Conservation (phyloP, 2,329 filamentous ascomycete species). For the Purpureocillium lavendulum region DNA sequence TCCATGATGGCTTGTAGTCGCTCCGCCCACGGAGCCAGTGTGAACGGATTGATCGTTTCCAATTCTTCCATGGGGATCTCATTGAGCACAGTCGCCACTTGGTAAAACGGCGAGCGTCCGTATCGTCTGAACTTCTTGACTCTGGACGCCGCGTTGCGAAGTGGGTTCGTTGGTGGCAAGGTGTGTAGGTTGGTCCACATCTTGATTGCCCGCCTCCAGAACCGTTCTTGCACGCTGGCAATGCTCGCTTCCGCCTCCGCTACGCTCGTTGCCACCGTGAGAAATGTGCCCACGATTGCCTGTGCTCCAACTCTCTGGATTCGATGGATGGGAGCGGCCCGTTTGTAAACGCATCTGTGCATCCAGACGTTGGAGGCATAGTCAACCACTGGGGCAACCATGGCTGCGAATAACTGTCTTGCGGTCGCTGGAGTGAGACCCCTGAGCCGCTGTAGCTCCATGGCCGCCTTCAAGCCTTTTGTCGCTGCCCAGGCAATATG, state of each 20-base stretch:
- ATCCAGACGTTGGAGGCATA: conserved; percentile 1
- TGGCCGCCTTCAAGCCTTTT: conserved; percentile 13
- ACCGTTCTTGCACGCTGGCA: conserved; percentile 7
- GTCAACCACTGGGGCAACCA: conserved; percentile 10
- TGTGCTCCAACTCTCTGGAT: not conserved
- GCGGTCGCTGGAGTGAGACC: not conserved
- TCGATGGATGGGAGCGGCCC: not conserved
- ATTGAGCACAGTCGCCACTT: conserved; percentile 2
- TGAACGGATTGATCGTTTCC: conserved; percentile 6
- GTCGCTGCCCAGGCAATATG: conserved; percentile 13
- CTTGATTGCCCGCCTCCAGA: conserved; percentile 7
- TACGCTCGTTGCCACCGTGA: conserved; percentile 10
- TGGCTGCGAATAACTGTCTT: conserved; percentile 3
- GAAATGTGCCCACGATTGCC: conserved; percentile 9
- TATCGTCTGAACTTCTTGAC: conserved; percentile 3
- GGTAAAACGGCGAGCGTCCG: conserved; percentile 4
- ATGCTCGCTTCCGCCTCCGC: conserved; percentile 13
- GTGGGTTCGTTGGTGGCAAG: conserved; percentile 5
- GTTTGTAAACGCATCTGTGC: not conserved
- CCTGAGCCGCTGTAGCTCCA: conserved; percentile 10
- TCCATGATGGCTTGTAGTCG: conserved; percentile 1
- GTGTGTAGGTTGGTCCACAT: conserved; percentile 5
- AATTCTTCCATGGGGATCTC: conserved; percentile 2
- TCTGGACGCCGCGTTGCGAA: not conserved
- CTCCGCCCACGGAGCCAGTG: conserved; percentile 4